Conservation (phyloP, 129 eudicot genomes). For the Silybum marianum region DNA sequence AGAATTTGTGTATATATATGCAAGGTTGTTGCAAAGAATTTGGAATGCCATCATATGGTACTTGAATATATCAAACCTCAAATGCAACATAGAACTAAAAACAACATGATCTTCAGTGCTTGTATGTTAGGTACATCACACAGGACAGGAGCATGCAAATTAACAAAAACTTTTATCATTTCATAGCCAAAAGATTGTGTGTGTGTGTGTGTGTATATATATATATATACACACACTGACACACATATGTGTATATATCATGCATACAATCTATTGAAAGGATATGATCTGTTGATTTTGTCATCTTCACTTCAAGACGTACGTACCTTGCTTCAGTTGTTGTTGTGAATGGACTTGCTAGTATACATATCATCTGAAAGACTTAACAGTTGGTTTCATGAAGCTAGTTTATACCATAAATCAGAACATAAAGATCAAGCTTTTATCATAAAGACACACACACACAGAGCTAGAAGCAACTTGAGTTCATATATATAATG, state of each 20-base stretch:
- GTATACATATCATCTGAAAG: neutral
- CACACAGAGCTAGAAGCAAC: neutral
- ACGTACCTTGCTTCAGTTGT: neutral
- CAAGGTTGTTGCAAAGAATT: neutral
- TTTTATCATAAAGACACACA: neutral
- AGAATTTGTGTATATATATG: neutral
- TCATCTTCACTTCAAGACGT: constrained; percentile 2
- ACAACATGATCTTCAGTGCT: neutral
- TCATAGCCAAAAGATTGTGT: neutral
- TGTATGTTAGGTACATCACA: constrained; percentile 10
- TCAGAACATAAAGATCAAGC: neutral
- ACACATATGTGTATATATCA: neutral
- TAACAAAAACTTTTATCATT: neutral
- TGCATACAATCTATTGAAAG: neutral
- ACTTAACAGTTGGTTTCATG: neutral
- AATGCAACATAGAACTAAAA: neutral
- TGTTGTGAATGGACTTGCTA: neutral
- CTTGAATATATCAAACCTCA: neutral
- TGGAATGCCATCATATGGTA: neutral
- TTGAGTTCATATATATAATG: neutral
- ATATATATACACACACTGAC: no score
- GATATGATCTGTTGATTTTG: neutral
- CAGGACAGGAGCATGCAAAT: neutral
- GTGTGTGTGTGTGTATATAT: neutral
- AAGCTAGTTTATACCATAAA: neutral